Percentiles rank a stretch among this genome's conserved stretches.
Conservation (phyloP, 305 asterid genomes). For the Solanum chacoense region DNA sequence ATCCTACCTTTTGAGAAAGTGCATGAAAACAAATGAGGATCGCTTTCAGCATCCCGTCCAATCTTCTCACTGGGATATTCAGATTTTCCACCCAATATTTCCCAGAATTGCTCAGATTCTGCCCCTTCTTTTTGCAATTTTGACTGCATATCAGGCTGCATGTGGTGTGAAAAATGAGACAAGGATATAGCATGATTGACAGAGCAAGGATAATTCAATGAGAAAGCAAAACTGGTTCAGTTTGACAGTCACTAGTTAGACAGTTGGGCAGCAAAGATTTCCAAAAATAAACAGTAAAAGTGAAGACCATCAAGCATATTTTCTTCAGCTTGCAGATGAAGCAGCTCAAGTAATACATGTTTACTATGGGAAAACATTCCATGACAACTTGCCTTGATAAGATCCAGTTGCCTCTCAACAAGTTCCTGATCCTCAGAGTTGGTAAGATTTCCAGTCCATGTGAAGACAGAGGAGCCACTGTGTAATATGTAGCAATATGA, state of each 20-base stretch:
- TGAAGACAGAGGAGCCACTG: slow-evolving; percentile 63
- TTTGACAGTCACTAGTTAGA: not conserved
- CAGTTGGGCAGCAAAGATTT: not conserved
- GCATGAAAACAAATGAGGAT: slow-evolving; percentile 89
- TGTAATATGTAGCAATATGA: slow-evolving; percentile 90
- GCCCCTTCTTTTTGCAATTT: slow-evolving; percentile 90
- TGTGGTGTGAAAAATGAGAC: slow-evolving; percentile 11
- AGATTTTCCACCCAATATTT: slow-evolving; percentile 69
- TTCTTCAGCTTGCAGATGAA: not conserved
- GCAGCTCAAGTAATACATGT: not conserved
- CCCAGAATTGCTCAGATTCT: slow-evolving; percentile 95
- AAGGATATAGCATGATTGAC: not conserved
- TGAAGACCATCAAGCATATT: not conserved
- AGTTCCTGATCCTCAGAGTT: slow-evolving; percentile 89
- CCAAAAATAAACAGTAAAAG: not conserved
- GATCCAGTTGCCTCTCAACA: slow-evolving; percentile 90
- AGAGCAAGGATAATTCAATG: not conserved
- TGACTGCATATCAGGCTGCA: slow-evolving; percentile 83
- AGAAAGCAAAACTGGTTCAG: not conserved
- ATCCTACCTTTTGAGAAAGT: slow-evolving; percentile 49
- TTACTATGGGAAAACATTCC: not conserved
- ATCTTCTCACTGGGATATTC: slow-evolving; percentile 84
- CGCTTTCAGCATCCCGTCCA: slow-evolving; percentile 66
- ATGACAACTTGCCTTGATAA: slow-evolving; percentile 56
- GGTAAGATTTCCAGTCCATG: slow-evolving; percentile 86